Evolutionary conservation across 73 alveolate genomes (phyloP), one percentile per base, ranked within the genome.

Genomic region (Tetrahymena elliotti): DNA sequence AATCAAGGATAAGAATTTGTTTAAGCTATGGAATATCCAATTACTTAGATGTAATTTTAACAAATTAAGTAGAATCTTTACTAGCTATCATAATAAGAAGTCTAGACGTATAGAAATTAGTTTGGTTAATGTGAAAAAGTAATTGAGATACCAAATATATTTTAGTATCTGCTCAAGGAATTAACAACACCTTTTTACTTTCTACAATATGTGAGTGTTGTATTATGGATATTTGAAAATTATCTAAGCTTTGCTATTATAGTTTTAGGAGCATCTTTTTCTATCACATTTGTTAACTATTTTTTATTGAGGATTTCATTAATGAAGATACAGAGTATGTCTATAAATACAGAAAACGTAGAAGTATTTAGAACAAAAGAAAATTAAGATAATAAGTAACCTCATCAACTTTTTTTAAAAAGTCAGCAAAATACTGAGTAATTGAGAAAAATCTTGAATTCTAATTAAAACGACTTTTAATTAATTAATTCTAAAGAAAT

Each of bases 401-500:
- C n/a, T 38, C 92, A 92, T 52, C n/a, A n/a, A n/a, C n/a, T n/a
- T n/a, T n/a, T n/a, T n/a, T n/a, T n/a, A n/a, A 94, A 97, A 39
- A 15, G 84, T 16, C 97, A 96, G 37, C 96, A 97, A 6, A 98
- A 97, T 35, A 99, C 99, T 15, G 8, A 10, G 8, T 40, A 10
- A 40, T 40, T n/a, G n/a, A n/a, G n/a, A n/a, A n/a, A n/a, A n/a
- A n/a, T n/a, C n/a, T n/a, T n/a, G 15, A 15, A 40, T 15, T 40
- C 54, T 40, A 40, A 10, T 40, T 40, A 40, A 40, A 15, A 15
- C 8, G 15, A n/a, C n/a, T n/a, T n/a, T n/a, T n/a, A 40, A 15
- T 15, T 40, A 10, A 83, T 94, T 6, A 92, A 94, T 20, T 83
- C 94, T 83, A 2, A 94, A 33, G 96, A 94, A 18, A 39, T 94